Evolutionary conservation across 768 basidiomycete species (phyloP), one percentile per base, ranked within the genome.

Genomic region (Boletus rubescentipes): DNA sequence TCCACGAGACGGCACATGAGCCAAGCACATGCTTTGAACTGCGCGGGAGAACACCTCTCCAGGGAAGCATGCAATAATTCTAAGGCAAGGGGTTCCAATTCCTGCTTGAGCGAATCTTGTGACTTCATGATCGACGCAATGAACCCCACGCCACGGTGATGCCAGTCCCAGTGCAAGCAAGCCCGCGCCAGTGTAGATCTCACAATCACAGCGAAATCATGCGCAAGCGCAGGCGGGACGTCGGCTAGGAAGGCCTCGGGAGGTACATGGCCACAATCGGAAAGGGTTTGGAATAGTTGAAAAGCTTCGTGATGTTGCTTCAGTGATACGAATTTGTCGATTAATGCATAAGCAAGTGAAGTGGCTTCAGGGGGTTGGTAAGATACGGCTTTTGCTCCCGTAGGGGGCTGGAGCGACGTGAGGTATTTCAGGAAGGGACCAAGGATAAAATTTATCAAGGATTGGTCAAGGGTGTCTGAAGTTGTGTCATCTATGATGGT

Each of bases 111-210:
- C 4, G 60, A 55, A 51, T 64, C 57, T 52, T 57, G 61, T 21
- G 61, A 62, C 40, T 62, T 49, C 49, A 72, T 57, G 49, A 65
- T 64, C 7, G 64, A 57, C 4, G 61, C 63, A 40, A 84, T 62
- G 30, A 84, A 66, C 9, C 51, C 60, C 12, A 74, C 63, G 2
- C 80, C 81, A 36, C 75, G 70, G 26, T 61, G 50, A 45, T 72
- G 69, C 82, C 81, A 85, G 38, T 77, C 71, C 80, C 81, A 85
- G 57, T 79, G 72, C 36, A 83, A 60, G 56, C 81, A 79, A 8
- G 85, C 74, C 41, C 77, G 76, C 10, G 80, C 73, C 32, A 86
- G 63, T 12, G 80, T 74, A 23, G 77, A 72, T 21, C 73, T 70
- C 21, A 87, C 69, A 47, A 86, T 79, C 18, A 77, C 67, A 20